These are phyloP conservation scores for Hymenoscyphus linearis DNA, from an alignment of 2,329 filamentous ascomycete genomes.

Conservation along the genomic window DNA sequence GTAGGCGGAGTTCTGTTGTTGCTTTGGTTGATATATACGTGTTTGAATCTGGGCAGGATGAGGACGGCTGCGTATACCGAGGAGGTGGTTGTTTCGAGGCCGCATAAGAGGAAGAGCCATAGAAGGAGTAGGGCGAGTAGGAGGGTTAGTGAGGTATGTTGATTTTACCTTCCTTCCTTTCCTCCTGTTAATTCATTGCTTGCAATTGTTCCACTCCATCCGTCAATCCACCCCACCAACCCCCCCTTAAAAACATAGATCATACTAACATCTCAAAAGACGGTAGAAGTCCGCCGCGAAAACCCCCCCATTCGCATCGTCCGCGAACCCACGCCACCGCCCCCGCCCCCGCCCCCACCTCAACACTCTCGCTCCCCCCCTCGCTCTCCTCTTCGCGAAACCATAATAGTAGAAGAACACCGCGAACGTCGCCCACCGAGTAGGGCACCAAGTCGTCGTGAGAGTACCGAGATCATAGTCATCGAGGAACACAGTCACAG, in stretches of 20 bases:
- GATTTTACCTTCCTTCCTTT: not conserved
- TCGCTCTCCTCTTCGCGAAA: conserved; percentile 20
- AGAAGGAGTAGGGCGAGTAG: conserved; percentile 11
- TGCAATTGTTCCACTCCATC: too few relatives aligned
- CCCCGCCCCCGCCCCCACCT: too few relatives aligned
- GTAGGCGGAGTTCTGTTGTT: conserved; percentile 48
- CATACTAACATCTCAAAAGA: conserved; percentile 12
- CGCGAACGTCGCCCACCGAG: conserved; percentile 16
- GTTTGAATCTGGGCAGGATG: conserved; percentile 18
- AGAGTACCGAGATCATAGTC: conserved; percentile 32
- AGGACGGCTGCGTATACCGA: conserved; percentile 15
- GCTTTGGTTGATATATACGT: conserved; percentile 44
- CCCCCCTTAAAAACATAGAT: too few relatives aligned
- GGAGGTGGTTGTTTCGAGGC: conserved; percentile 13
- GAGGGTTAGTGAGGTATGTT: conserved; percentile 14
- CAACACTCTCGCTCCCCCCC: too few relatives aligned
- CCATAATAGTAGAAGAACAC: conserved; percentile 29
- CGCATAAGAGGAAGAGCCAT: conserved; percentile 18
- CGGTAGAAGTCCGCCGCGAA: conserved; percentile 26
- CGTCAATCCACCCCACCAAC: conserved; percentile 1
- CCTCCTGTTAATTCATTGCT: too few relatives aligned
- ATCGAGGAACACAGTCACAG: conserved; percentile 33
- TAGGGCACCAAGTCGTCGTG: conserved; percentile 18
- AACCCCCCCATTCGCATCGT: conserved; percentile 21
- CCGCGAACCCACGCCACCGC: conserved; percentile 11